Evolutionary conservation across 176 grass and related monocot species (phyloP), one percentile per base, ranked within the genome.

Genomic region (Elaeis guineensis): DNA sequence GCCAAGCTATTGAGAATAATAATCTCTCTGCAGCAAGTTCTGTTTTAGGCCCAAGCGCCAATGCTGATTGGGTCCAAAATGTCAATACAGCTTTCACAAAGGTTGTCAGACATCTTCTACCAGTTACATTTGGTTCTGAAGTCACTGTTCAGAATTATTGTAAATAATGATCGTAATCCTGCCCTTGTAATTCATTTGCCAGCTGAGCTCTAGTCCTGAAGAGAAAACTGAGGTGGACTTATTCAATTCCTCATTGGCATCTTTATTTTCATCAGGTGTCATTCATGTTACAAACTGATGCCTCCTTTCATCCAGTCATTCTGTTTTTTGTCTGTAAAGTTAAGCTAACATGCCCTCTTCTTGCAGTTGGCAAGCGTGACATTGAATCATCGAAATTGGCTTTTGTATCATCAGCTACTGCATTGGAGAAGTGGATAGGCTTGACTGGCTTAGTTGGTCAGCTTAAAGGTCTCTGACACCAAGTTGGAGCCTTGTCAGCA

Each of bases 351-450:
- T 67, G 2, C 55, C 16, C 6, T 51, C 52, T 65, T 26, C 17
- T 58, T 81, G 79, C 71, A 98, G 93, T 98, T 61, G 78, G 65
- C 50, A 88, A 98, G 24, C 79, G 78, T 28, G 81, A 86, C 17
- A 66, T 85, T 3, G 71, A 83, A 62, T 82, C 93, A 5, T 92
- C 87, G 19, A 92, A 89, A 57, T 28, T 83, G 4, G 87, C 87
- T 11, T 98, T 98, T 62, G 87, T 89, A 62, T 92, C 87, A 0
- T 92, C 93, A 5, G 84, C 87, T 1, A 89, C 66, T 7, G 67
- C 93, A 20, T 63, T 98, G 60, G 93, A 91, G 74, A 97, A 97
- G 72, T 91, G 92, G 87, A 72, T 89, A 54, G 70, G 57, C n/a
- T 52, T 76, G 19, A 65, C 92, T 5, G 92, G 92, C 54, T 69